These are phyloP conservation scores for Paragyromitra xinjiangensis DNA, from an alignment of 495 filamentous ascomycete species.

Conservation along the genomic window DNA sequence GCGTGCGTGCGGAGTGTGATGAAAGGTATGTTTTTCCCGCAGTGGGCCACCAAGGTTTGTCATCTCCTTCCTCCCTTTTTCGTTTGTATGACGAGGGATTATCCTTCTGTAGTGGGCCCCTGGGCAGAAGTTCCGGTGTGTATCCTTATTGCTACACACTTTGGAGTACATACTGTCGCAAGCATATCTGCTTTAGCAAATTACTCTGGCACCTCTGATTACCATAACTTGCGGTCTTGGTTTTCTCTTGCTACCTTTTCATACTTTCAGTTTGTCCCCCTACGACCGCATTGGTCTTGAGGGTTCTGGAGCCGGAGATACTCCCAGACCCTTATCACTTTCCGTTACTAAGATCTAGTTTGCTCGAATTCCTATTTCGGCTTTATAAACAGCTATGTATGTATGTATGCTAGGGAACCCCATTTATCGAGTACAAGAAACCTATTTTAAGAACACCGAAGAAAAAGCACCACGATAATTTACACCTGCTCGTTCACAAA, in stretches of 20 bases:
- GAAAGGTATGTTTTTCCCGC: background rate
- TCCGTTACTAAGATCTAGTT: background rate
- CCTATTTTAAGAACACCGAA: constrained; percentile 12
- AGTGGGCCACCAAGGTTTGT: background rate
- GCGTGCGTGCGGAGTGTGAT: background rate
- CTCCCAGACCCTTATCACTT: background rate
- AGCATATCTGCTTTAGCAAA: too few species aligned
- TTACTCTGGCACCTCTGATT: too few species aligned
- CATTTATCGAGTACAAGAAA: constrained; percentile 13
- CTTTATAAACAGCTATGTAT: background rate
- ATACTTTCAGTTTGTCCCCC: too few species aligned
- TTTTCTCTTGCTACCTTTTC: too few species aligned
- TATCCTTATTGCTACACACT: background rate
- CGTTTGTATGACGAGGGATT: background rate
- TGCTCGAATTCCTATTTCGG: background rate
- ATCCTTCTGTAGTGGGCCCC: background rate
- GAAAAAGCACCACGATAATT: background rate
- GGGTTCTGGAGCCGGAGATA: background rate
- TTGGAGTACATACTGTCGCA: too few species aligned
- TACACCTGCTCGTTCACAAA: constrained; percentile 72
- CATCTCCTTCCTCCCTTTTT: background rate
- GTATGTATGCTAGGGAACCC: constrained; percentile 2
- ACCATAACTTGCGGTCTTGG: too few species aligned
- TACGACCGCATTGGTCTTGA: too few species aligned
- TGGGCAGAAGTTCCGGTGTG: background rate